Evolutionary conservation across 2,329 filamentous ascomycete genomes (phyloP).

Genomic region (Xylariaceae sp.): DNA sequence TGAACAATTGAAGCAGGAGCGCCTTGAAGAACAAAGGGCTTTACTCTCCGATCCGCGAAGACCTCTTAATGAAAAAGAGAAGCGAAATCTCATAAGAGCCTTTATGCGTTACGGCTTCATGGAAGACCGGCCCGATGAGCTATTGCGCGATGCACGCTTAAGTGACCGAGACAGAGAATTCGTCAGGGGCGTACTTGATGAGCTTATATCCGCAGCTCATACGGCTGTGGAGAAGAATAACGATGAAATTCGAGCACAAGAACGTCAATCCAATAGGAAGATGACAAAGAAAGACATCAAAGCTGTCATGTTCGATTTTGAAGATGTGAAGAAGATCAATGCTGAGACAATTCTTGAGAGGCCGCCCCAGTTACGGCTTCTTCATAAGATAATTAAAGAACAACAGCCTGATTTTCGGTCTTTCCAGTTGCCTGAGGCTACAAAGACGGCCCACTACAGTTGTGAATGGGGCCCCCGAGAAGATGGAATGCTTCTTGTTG

Average conservation of each 20-base stretch:
- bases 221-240: conserved; percentile 63
- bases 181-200: conserved; percentile 68
- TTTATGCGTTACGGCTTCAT: conserved; percentile 89
- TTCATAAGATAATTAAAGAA: conserved; percentile 68
- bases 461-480: conserved; percentile 90
- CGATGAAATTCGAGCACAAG: conserved; percentile 70
- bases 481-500: conserved; percentile 94
- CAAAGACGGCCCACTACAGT: conserved; percentile 85
- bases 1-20: conserved; percentile 65
- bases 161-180: conserved; percentile 77
- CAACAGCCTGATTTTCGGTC: conserved; percentile 63
- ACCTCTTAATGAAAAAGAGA: conserved; percentile 89
- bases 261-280: conserved; percentile 75
- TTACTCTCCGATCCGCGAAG: conserved; percentile 78
- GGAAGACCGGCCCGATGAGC: conserved; percentile 80
- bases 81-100: conserved; percentile 82
- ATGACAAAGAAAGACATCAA: conserved; percentile 97
- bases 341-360: conserved; percentile 92
- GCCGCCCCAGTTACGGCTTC: conserved; percentile 79
- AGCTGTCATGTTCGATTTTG: conserved; percentile 91
- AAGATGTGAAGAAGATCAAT: conserved; percentile 89
- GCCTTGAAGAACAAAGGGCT: conserved; percentile 69
- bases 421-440: conserved; percentile 86
- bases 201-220: conserved; percentile 60
- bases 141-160: conserved; percentile 82